Percentiles rank a stretch among this genome's conserved stretches.
These are phyloP conservation scores for Papilionanthe hybrid DNA, from an alignment of 116 monocot genomes.

Conservation along the genomic window DNA sequence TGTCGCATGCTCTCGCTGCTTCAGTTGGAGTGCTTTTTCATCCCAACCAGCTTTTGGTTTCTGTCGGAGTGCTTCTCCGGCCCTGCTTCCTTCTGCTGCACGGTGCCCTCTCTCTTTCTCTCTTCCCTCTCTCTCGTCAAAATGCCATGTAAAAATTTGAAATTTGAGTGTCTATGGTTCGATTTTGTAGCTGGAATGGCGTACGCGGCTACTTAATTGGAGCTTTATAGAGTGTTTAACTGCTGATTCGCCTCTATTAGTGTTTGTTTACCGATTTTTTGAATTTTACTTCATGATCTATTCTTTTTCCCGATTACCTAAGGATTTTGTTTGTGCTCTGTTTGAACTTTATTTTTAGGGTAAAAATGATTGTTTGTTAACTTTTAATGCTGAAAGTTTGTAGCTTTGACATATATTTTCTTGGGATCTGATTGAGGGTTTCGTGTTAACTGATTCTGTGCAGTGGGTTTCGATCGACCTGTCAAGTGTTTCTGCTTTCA, in stretches of 20 bases:
- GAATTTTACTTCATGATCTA: not conserved
- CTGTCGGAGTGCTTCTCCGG: not conserved
- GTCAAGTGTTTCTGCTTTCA: not conserved
- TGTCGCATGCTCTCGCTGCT: too few species aligned
- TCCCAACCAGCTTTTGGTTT: not conserved
- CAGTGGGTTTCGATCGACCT: not conserved
- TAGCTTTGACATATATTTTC: not conserved
- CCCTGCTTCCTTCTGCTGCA: not conserved
- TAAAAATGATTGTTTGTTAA: not conserved
- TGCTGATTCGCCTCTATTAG: not conserved
- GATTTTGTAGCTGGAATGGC: not conserved
- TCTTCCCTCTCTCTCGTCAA: not conserved
- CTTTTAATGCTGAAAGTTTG: not conserved
- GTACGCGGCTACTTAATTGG: not conserved
- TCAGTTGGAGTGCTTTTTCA: too few species aligned
- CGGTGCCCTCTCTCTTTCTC: not conserved
- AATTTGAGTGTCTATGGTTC: not conserved
- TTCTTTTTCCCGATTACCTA: not conserved
- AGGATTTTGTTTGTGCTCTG: not conserved
- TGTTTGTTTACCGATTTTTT: not conserved
- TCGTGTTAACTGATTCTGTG: not conserved
- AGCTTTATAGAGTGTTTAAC: not conserved
- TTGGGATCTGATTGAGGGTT: not conserved
- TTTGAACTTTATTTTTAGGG: not conserved
- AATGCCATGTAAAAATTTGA: not conserved